Conservation (phyloP, 2,329 filamentous ascomycete genomes). For the Atkinsonella hypoxylon region DNA sequence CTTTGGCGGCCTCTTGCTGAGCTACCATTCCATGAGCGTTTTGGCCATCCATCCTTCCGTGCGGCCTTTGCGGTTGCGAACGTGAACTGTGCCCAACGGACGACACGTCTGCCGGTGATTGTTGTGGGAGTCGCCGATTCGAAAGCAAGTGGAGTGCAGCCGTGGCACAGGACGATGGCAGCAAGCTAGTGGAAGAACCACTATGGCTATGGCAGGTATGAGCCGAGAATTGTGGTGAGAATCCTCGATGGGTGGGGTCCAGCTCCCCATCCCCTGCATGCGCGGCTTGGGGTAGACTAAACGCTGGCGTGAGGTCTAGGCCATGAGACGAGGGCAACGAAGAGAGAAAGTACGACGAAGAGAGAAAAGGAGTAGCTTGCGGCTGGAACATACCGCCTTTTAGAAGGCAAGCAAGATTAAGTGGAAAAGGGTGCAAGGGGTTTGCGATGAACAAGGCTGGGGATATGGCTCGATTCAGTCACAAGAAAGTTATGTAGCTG, state of each 20-base stretch:
- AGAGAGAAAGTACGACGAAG: slow-evolving; percentile 27
- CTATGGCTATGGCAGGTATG: slow-evolving; percentile 4
- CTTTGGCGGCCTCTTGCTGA: slow-evolving; percentile 47
- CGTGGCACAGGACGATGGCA: slow-evolving; percentile 6
- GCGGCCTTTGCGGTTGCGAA: slow-evolving; percentile 9
- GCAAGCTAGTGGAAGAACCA: slow-evolving; percentile 2
- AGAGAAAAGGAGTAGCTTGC: slow-evolving; percentile 35
- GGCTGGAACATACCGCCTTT: slow-evolving; percentile 40
- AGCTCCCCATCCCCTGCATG: slow-evolving; percentile 5
- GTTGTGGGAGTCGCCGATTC: slow-evolving; percentile 3
- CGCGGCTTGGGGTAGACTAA: slow-evolving; percentile 10
- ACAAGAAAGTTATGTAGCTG: not conserved
- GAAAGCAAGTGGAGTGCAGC: slow-evolving; percentile 6
- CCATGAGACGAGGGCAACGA: slow-evolving; percentile 22
- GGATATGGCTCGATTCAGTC: not conserved
- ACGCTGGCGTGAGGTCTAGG: slow-evolving; percentile 16
- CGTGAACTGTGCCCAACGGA: slow-evolving; percentile 7
- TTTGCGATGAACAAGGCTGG: not conserved
- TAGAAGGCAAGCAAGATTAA: not conserved
- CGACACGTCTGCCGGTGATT: slow-evolving; percentile 4
- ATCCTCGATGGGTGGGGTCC: slow-evolving; percentile 5
- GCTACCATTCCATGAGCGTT: slow-evolving; percentile 36
- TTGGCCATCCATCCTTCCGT: slow-evolving; percentile 22
- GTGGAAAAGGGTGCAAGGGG: not conserved
- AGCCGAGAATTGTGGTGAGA: slow-evolving; percentile 7